These are phyloP conservation scores for Leishmania tarentolae DNA, from an alignment of 208 protist genomes.

Conservation along the genomic window DNA sequence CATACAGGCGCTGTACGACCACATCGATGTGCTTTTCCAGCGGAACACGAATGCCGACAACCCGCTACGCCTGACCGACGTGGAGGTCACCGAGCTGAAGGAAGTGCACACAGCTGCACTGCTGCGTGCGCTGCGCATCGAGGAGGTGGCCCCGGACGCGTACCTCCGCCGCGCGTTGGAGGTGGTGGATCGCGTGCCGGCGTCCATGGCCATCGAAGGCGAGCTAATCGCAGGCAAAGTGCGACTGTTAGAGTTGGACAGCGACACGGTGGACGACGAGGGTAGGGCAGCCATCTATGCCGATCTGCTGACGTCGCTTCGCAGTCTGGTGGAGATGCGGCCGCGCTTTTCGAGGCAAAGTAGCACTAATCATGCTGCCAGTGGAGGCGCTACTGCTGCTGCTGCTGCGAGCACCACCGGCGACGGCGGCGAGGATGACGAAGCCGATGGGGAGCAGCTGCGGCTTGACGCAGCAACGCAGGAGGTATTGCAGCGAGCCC, in stretches of 20 bases:
- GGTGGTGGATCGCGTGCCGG: constrained; percentile 67
- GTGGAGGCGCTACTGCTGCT: neutral
- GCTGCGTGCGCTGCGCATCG: constrained; percentile 68
- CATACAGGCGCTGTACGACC: constrained; percentile 42
- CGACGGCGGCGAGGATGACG: constrained; percentile 12
- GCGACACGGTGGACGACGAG: constrained; percentile 56
- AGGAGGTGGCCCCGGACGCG: constrained; percentile 48
- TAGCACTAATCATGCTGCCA: neutral
- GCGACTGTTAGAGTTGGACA: constrained; percentile 64
- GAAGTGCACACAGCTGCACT: constrained; percentile 40
- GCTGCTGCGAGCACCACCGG: neutral
- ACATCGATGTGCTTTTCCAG: constrained; percentile 72
- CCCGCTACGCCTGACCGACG: constrained; percentile 38
- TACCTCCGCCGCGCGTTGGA: constrained; percentile 69
- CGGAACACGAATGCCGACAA: constrained; percentile 72
- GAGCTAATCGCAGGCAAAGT: constrained; percentile 80
- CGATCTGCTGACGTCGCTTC: constrained; percentile 76
- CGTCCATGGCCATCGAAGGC: constrained; percentile 67
- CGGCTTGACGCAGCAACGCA: constrained; percentile 35
- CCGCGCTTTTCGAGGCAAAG: constrained; percentile 30
- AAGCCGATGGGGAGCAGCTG: constrained; percentile 3
- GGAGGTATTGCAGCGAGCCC: constrained; percentile 49
- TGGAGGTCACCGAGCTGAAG: constrained; percentile 33
- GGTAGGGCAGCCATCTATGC: constrained; percentile 63
- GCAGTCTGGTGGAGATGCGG: constrained; percentile 79